phyloP scores from a whole-genome alignment of 148 eudicot genomes.

The Euryodendron excelsum region DNA sequence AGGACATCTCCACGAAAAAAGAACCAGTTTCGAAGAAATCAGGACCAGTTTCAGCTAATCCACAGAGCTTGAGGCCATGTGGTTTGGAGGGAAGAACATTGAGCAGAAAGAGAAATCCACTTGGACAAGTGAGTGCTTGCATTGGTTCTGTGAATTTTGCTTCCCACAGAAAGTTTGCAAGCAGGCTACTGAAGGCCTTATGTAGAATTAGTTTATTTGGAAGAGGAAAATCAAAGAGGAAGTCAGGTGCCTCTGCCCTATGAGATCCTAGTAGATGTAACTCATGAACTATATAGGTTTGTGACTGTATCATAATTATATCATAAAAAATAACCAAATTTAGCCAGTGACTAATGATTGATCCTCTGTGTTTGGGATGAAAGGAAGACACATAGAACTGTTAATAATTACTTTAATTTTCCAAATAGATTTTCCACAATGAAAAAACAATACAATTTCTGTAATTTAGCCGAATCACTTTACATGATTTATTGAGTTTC shows the following conservation, averaged over 20 bases:
- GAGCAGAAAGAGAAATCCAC: constrained; percentile 51
- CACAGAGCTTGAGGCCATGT: constrained; percentile 16
- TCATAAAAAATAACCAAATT: background rate
- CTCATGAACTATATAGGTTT: background rate
- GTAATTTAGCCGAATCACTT: background rate
- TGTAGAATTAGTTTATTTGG: constrained; percentile 55
- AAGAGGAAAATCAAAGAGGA: constrained; percentile 49
- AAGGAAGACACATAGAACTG: background rate
- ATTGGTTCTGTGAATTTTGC: constrained; percentile 69
- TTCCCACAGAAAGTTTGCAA: constrained; percentile 67
- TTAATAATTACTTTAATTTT: background rate
- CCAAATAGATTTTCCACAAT: background rate
- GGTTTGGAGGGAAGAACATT: constrained; percentile 47
- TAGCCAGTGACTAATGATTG: background rate
- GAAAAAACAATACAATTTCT: background rate
- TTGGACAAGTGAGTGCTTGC: constrained; percentile 68
- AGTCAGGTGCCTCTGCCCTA: constrained; percentile 29
- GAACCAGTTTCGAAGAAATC: constrained; percentile 27
- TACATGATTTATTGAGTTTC: background rate
- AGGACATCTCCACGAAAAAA: constrained; percentile 31
- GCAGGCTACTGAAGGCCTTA: constrained; percentile 57
- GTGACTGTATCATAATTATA: background rate
- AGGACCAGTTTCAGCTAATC: constrained; percentile 17
- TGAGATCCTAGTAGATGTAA: constrained; percentile 33
- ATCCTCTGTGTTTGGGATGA: background rate